Base-by-base conservation (phyloP, 441 rosid genomes). In the Adansonia gregorii region DNA sequence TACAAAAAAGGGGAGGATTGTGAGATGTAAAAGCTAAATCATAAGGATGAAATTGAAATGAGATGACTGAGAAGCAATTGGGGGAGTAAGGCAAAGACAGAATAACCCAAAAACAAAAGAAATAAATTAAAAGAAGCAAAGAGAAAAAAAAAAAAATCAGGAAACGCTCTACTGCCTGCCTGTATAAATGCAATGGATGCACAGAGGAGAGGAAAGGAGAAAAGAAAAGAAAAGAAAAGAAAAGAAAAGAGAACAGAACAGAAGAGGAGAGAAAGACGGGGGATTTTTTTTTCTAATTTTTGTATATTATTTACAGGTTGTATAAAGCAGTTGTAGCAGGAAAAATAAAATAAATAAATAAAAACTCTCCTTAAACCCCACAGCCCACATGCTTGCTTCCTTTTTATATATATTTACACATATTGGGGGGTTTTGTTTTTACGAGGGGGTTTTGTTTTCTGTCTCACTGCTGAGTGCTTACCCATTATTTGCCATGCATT, bases 341-440 rank as follows among this genome's bases (percentile, higher is more conserved):
- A 43, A 43, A 43, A 43, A 43, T 43, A 43, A 43, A 43, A 43
- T 43, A 43, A 43, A 43, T 35, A 43, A 43, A 43, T 43, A 43
- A 48, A 51, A 51, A 51, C 55, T 51, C 66, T 22, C 66, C 39
- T 31, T 27, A 63, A 63, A 63, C 67, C 41, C 67, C 67, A 31
- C 15, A 24, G 55, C 55, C 15, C 55, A 51, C 55, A 51, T 63
- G 67, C 43, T 20, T 20, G 17, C 27, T 17, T 8, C 27, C 3
- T 22, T 19, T 59, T 7, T 17, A 35, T 35, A 35, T 35, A 35
- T 35, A 35, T 35, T 7, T 8, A 19, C 8, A 2, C 8, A 19
- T 59, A 1, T 20, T 59, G 20, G 20, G 46, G 8, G 8, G 46
- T 6, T 43, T 43, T 43, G 8, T 6, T 43, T 43, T 43, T 41